Base-by-base conservation (phyloP, 345 rosid genomes). In the Camelina laxa region DNA sequence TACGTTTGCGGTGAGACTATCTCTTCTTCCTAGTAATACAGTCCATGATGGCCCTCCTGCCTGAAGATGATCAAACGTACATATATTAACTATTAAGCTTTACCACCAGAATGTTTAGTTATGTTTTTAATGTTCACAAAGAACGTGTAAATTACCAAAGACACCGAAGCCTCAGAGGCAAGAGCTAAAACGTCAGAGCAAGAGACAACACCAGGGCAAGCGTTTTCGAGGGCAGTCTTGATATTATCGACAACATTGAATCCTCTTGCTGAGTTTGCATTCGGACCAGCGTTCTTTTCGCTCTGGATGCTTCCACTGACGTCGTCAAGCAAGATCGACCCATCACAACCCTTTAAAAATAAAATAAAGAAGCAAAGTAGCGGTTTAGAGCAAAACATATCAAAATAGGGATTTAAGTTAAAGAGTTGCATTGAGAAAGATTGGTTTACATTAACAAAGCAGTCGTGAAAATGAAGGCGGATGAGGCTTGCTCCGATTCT, bases 381-480 rank as follows among this genome's bases (percentile, higher is more conserved):
- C 30, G 15, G 31, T 53, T 64, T 12, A 58, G 45, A 1, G 11
- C 16, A 2, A 27, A 36, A 16, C 3, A 16, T 9, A 21, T 9
- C n/a, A 16, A 33, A 4, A 22, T 4, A 57, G 1, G 45, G 1
- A 2, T 36, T 55, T 19, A 21, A 22, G 19, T 9, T 8, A 33
- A 10, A 27, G 51, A 62, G 35, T 8, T 61, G 2, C 8, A 42
- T 4, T 3, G 31, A 38, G 17, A 60, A 58, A 60, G 7, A 60
- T 13, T 38, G 13, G 49, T 20, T 5, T 83, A 89, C 96, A 67
- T 90, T 22, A 36, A 92, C 93, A 48, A 92, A 92, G 73, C 97
- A 90, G 63, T 90, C 97, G 45, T 92, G 97, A 78, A 92, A 90
- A 75, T 90, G 96, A 72, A 92, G 91, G 24, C 96, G 90, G 73